A percentile compares a stretch with the other conserved stretches of the same genome.
phyloP scores from a whole-genome alignment of 2,329 filamentous ascomycete genomes.

The Coniella vitis region DNA sequence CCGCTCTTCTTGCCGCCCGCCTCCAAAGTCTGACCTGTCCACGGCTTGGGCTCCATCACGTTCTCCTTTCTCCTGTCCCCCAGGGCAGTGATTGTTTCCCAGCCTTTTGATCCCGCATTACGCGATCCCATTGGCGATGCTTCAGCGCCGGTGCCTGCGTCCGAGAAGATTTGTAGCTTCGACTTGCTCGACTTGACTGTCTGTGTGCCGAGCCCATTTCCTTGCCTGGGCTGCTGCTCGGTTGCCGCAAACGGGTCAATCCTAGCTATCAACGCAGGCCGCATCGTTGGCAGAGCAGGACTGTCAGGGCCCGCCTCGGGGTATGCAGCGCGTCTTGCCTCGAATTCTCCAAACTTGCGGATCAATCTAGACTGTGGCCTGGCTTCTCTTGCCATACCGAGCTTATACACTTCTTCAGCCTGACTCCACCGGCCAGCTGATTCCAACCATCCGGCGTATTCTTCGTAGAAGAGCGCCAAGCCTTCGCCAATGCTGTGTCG shows the following conservation, averaged over 20 bases:
- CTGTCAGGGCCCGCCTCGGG: slow-evolving; percentile 62
- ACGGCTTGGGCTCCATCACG: slow-evolving; percentile 73
- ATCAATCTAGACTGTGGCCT: slow-evolving; percentile 72
- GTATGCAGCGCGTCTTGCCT: slow-evolving; percentile 63
- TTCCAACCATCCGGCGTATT: slow-evolving; percentile 92
- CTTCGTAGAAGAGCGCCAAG: slow-evolving; percentile 91
- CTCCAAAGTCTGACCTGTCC: slow-evolving; percentile 86
- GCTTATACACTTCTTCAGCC: slow-evolving; percentile 86
- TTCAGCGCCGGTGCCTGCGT: slow-evolving; percentile 54
- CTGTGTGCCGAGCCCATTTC: slow-evolving; percentile 38
- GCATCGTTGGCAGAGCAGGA: slow-evolving; percentile 75
- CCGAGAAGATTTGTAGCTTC: slow-evolving; percentile 89
- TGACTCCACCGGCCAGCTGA: slow-evolving; percentile 76
- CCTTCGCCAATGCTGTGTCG: slow-evolving; percentile 81
- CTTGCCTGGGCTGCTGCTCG: slow-evolving; percentile 47
- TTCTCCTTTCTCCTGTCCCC: slow-evolving; percentile 94
- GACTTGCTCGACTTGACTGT: slow-evolving; percentile 61
- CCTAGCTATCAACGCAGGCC: slow-evolving; percentile 80
- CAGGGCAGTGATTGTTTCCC: slow-evolving; percentile 86
- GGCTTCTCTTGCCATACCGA: slow-evolving; percentile 85
- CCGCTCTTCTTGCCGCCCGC: slow-evolving; percentile 74
- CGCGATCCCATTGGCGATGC: slow-evolving; percentile 49
- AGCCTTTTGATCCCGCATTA: slow-evolving; percentile 59
- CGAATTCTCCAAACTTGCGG: slow-evolving; percentile 89
- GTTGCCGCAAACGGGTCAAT: slow-evolving; percentile 67